Base-by-base conservation (phyloP, 306 rosid genomes). In the Trifolium pratense region DNA sequence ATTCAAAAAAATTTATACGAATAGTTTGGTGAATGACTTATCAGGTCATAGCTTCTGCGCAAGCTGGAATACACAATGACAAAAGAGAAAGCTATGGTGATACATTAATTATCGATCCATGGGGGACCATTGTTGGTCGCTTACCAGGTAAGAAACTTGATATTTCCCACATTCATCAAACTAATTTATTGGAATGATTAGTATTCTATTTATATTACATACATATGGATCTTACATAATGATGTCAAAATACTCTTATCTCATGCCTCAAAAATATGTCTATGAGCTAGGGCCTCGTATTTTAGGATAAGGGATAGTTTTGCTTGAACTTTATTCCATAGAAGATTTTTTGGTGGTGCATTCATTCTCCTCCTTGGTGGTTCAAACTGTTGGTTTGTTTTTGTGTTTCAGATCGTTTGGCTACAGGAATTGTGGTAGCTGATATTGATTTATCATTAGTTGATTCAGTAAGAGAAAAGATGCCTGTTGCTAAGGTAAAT, bases 11-110 rank as follows among this genome's bases (percentile, higher is more conserved):
- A 25, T 11, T n/a, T 70, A 55, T 74, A 73, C 53, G 16, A 56
- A 71, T 68, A 45, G 32, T 59, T 59, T 80, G 80, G 64, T 82
- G 75, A 51, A 66, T 77, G 56, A 77, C 66, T 71, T 80, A 37
- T 73, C 84, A 94, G 99, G 99, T 94, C 71, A 86, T 94, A 75
- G 99, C 97, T 80, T 82, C 99, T n/a, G 87, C 99, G 20, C 99
- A 91, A 88, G 83, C 96, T 74, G 99, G 99, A 51, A 81, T 74
- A 49, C 86, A 90, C 79, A 91, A 83, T 4, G 91, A 84, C 29
- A 88, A 87, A 69, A 90, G 99, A 80, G 96, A 94, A 83, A 88
- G 97, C 85, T 86, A 89, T 9, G 99, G 97, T 9, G 95, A 91
- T 68, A 75, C 99, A 71, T 77, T 94, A 77, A 89, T 94, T 61